These are phyloP conservation scores for Trapa bicornis DNA, from an alignment of 345 rosid genomes.

Conservation along the genomic window DNA sequence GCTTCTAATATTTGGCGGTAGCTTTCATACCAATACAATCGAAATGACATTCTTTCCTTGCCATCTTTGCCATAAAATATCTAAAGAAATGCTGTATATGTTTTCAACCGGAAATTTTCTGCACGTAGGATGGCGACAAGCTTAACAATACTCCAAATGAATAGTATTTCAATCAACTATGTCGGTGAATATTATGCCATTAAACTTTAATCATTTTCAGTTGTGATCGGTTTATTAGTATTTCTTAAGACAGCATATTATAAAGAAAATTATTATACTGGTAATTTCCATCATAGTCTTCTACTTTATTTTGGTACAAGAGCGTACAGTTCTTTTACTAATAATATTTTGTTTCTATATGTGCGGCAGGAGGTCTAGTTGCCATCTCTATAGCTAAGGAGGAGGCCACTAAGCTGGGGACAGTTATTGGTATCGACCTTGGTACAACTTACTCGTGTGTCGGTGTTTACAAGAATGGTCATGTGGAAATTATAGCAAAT, in stretches of 20 bases:
- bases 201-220: too few relatives aligned
- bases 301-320: background rate
- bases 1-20: too few relatives aligned
- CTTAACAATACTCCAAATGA: background rate
- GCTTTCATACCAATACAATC: too few relatives aligned
- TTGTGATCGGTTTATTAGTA: too few relatives aligned
- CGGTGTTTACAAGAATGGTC: constrained; percentile 94
- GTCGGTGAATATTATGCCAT: too few relatives aligned
- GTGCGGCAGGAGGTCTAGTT: constrained; percentile 37
- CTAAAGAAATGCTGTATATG: background rate
- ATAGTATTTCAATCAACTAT: background rate
- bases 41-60: background rate
- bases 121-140: background rate
- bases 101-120: background rate
- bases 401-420: constrained; percentile 71
- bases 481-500: constrained; percentile 93
- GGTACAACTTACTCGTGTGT: constrained; percentile 97
- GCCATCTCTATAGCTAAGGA: constrained; percentile 52
- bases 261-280: too few relatives aligned
- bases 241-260: too few relatives aligned
- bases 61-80: background rate
- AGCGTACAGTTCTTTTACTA: background rate
- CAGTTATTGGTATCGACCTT: constrained; percentile 90
- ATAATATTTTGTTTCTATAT: background rate
- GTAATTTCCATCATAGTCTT: background rate